A percentile compares a stretch with the other conserved stretches of the same genome.
Conservation (phyloP, 257 asterid genomes). For the Solanum acaule region DNA sequence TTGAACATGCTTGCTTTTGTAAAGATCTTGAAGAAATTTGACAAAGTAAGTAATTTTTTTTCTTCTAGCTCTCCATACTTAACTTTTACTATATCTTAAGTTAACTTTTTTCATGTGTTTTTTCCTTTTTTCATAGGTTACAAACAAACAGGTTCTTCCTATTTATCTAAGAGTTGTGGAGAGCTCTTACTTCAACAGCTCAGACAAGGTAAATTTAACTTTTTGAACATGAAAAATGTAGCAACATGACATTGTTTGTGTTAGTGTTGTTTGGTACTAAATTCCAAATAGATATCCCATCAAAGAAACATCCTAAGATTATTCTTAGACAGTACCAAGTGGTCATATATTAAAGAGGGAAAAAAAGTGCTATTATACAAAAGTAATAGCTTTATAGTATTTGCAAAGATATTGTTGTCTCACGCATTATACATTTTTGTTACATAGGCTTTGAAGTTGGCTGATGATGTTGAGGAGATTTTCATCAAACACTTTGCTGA, state of each 20-base stretch:
- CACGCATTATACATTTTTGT: background rate
- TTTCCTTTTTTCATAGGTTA: conserved; percentile 40
- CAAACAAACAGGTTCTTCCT: conserved; percentile 78
- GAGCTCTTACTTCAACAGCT: conserved; percentile 80
- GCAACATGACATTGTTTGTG: conserved; percentile 10
- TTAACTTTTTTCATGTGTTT: conserved; percentile 10
- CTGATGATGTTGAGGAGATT: conserved; percentile 82
- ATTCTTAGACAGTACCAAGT: conserved; percentile 35
- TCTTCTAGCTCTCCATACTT: background rate
- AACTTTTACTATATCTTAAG: background rate
- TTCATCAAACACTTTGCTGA: conserved; percentile 67
- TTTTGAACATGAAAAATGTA: background rate
- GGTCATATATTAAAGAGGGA: conserved; percentile 9
- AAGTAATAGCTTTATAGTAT: conserved; percentile 19
- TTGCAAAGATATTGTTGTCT: conserved; percentile 41
- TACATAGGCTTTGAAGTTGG: conserved; percentile 57
- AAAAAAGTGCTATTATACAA: conserved; percentile 16
- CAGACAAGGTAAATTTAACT: conserved; percentile 63
- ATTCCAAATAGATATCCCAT: conserved; percentile 12
- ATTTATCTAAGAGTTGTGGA: conserved; percentile 85
- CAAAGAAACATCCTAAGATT: conserved; percentile 11
- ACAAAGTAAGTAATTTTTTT: conserved; percentile 52
- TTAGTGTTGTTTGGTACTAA: background rate
- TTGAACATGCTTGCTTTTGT: conserved; percentile 90
- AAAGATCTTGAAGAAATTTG: conserved; percentile 90